Evolutionary conservation across 768 basidiomycete genomes (phyloP).

Genomic region (Suillus weaverae): DNA sequence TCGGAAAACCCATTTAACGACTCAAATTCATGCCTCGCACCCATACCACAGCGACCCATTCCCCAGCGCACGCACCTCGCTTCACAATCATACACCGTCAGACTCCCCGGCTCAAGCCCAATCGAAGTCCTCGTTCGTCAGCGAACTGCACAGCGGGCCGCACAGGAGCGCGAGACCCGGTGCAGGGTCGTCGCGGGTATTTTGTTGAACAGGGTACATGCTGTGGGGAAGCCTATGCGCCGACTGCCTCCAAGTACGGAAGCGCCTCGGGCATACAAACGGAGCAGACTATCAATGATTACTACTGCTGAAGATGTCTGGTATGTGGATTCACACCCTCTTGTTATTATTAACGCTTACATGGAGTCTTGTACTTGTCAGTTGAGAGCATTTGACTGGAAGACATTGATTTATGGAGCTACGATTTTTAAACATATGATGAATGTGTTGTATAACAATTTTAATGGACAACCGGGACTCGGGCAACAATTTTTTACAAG

Average conservation of each 20-base stretch:
- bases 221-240: constrained; percentile 54
- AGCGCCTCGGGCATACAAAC: constrained; percentile 44
- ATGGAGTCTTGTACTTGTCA: constrained; percentile 5
- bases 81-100: constrained; percentile 27
- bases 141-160: constrained; percentile 31
- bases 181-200: constrained; percentile 59
- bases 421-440: background rate
- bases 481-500: background rate
- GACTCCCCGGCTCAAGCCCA: constrained; percentile 23
- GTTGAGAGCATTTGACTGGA: background rate
- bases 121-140: constrained; percentile 31
- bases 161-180: constrained; percentile 40
- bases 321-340: constrained; percentile 12
- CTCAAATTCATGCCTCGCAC: constrained; percentile 16
- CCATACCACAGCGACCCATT: constrained; percentile 10
- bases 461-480: background rate
- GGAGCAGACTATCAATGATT: constrained; percentile 52
- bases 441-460: background rate
- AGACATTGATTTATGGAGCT: background rate
- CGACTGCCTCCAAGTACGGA: constrained; percentile 33
- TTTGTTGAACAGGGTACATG: constrained; percentile 52
- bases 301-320: constrained; percentile 44
- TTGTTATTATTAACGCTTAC: background rate
- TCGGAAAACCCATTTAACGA: constrained; percentile 30
- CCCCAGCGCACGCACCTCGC: constrained; percentile 31